Evolutionary conservation across 345 rosid genomes (phyloP).

Genomic region (Pelargonium nanum): DNA sequence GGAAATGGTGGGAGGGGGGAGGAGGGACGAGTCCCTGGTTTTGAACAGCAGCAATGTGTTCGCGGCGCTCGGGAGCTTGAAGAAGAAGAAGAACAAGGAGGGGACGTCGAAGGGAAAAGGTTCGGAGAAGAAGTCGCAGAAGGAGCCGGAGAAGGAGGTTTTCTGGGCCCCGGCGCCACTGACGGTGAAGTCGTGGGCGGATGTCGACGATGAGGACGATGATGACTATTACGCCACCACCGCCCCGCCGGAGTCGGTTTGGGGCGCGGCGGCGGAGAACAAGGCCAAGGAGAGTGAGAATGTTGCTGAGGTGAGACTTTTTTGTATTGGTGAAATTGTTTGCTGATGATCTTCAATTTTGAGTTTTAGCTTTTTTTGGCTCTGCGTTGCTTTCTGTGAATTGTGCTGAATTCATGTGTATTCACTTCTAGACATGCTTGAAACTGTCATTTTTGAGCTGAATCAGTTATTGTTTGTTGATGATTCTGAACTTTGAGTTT

Average conservation of each 20-base stretch:
- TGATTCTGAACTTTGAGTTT: no score
- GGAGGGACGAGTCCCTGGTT: conserved; percentile 29
- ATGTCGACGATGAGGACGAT: conserved; percentile 40
- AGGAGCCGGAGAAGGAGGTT: conserved; percentile 23
- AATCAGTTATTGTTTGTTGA: neutral
- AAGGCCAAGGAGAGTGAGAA: conserved; percentile 13
- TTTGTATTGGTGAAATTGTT: neutral
- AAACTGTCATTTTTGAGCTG: no score
- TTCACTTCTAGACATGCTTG: no score
- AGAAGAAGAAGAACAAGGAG: conserved; percentile 45
- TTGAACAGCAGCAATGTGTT: conserved; percentile 41
- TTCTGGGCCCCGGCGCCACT: conserved; percentile 38
- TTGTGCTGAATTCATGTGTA: neutral
- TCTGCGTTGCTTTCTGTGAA: neutral
- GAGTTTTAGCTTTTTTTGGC: neutral
- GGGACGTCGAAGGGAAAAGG: conserved; percentile 11
- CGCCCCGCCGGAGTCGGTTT: conserved; percentile 17
- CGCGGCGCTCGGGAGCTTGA: conserved; percentile 35
- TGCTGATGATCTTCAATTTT: neutral
- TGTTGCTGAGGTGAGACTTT: conserved; percentile 15
- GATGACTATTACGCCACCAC: conserved; percentile 34
- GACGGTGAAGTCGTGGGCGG: conserved; percentile 34
- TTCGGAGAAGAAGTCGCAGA: conserved; percentile 7
- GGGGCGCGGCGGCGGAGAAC: conserved; percentile 17
- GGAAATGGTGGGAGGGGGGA: conserved; percentile 28